Percentiles rank a stretch among this genome's conserved stretches.
Evolutionary conservation across 202 grass and related monocot genomes (phyloP).

Genomic region (Alloteropsis angusta): DNA sequence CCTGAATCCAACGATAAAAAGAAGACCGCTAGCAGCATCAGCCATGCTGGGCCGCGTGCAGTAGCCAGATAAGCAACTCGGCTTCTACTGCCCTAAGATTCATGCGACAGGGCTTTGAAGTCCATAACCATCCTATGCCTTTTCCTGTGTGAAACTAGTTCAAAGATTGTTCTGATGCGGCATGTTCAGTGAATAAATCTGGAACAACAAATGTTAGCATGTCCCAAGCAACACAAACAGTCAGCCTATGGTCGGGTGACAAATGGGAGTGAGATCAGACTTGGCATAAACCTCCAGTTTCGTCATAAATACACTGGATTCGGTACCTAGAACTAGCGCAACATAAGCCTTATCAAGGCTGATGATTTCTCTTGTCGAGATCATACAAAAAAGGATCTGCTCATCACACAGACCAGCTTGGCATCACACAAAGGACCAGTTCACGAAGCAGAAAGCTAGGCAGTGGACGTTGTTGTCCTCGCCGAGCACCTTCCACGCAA

Average conservation of each 20-base stretch:
- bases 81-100: too few species aligned
- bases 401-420: not conserved
- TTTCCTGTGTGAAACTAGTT: too few species aligned
- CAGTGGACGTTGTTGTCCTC: slow-evolving; percentile 76
- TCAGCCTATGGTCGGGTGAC: not conserved
- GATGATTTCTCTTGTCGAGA: not conserved
- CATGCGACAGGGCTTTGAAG: too few species aligned
- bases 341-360: not conserved
- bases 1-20: too few species aligned
- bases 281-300: not conserved
- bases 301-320: slow-evolving; percentile 17
- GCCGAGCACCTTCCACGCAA: slow-evolving; percentile 75
- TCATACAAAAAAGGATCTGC: slow-evolving; percentile 29
- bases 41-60: too few species aligned
- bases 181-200: not conserved
- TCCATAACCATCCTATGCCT: too few species aligned
- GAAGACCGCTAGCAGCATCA: too few species aligned
- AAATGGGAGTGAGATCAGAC: not conserved
- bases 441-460: slow-evolving; percentile 78
- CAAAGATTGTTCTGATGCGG: too few species aligned
- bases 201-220: not conserved
- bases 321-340: not conserved
- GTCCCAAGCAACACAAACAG: not conserved
- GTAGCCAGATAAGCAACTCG: too few species aligned
- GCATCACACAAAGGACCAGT: slow-evolving; percentile 83